Conservation (phyloP, 352 stramenopile species). For the Phytophthora macrochlamydospora region DNA sequence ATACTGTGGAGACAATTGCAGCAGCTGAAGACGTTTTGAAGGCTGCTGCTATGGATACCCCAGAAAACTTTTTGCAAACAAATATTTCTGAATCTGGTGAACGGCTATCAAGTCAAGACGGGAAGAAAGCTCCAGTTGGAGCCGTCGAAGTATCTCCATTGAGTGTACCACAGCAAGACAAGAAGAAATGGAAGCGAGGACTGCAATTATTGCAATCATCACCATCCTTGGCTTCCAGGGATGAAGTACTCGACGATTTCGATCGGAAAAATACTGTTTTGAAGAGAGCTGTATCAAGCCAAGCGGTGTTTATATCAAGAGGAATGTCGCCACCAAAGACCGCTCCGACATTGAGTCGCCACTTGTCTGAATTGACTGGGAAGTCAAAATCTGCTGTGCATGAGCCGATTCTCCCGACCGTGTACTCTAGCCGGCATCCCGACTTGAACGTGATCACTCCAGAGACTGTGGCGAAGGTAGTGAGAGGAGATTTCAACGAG, state of each 20-base stretch:
- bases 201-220: background rate
- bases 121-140: slow-evolving; percentile 18
- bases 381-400: slow-evolving; percentile 5
- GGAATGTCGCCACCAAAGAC: slow-evolving; percentile 2
- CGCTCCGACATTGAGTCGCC: slow-evolving; percentile 11
- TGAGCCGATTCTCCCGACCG: slow-evolving; percentile 46
- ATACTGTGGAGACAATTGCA: no score
- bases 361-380: slow-evolving; percentile 18
- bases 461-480: slow-evolving; percentile 42
- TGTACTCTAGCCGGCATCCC: slow-evolving; percentile 56
- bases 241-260: slow-evolving; percentile 2
- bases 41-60: no score
- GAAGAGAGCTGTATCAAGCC: slow-evolving; percentile 25
- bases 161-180: slow-evolving; percentile 6
- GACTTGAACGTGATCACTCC: slow-evolving; percentile 69
- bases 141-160: slow-evolving; percentile 4
- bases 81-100: background rate
- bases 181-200: slow-evolving; percentile 38
- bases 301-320: slow-evolving; percentile 4
- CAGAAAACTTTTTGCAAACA: no score
- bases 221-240: background rate
- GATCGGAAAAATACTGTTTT: background rate
- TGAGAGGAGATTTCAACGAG: slow-evolving; percentile 42
- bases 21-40: no score
- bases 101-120: slow-evolving; percentile 13